These are phyloP conservation scores for Cercospora zeae-maydis DNA, from an alignment of 2,329 filamentous ascomycete species.

Conservation along the genomic window DNA sequence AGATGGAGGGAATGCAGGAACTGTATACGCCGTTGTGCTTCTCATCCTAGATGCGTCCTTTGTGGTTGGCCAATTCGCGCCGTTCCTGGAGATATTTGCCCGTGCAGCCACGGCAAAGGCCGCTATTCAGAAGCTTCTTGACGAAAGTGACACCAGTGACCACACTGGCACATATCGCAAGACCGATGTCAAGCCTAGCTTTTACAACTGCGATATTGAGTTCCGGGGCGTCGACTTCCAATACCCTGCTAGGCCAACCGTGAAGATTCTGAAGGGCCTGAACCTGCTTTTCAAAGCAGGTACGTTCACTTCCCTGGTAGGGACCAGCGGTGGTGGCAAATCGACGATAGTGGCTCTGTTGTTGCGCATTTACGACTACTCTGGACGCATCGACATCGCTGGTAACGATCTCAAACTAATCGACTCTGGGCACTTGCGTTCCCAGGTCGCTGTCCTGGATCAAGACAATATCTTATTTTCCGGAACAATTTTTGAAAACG, in stretches of 20 bases:
- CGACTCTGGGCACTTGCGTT: conserved; percentile 37
- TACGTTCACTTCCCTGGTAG: conserved; percentile 46
- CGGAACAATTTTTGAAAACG: conserved; percentile 46
- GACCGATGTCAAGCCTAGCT: conserved; percentile 25
- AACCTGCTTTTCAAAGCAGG: conserved; percentile 39
- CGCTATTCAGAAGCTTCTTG: conserved; percentile 45
- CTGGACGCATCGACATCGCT: conserved; percentile 41
- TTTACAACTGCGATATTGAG: conserved; percentile 32
- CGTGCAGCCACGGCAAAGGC: conserved; percentile 52
- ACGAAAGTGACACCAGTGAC: conserved; percentile 27
- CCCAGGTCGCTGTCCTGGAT: conserved; percentile 44
- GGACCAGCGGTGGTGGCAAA: conserved; percentile 45
- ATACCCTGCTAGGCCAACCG: conserved; percentile 44
- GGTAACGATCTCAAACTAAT: conserved; percentile 40
- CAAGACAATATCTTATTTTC: conserved; percentile 48
- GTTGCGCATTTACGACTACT: conserved; percentile 43
- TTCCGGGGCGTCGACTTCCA: conserved; percentile 42
- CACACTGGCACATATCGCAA: conserved; percentile 23
- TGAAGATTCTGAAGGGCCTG: conserved; percentile 40
- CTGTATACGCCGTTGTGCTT: conserved; percentile 26
- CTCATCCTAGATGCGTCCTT: conserved; percentile 62
- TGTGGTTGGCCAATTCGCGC: conserved; percentile 60
- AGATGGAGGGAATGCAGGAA: conserved; percentile 47
- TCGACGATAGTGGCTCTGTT: conserved; percentile 45
- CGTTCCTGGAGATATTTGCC: conserved; percentile 56